Evolutionary conservation across 2,329 filamentous ascomycete genomes (phyloP), one percentile per base, ranked within the genome.

Genomic region (Diaporthe citrichinensis): DNA sequence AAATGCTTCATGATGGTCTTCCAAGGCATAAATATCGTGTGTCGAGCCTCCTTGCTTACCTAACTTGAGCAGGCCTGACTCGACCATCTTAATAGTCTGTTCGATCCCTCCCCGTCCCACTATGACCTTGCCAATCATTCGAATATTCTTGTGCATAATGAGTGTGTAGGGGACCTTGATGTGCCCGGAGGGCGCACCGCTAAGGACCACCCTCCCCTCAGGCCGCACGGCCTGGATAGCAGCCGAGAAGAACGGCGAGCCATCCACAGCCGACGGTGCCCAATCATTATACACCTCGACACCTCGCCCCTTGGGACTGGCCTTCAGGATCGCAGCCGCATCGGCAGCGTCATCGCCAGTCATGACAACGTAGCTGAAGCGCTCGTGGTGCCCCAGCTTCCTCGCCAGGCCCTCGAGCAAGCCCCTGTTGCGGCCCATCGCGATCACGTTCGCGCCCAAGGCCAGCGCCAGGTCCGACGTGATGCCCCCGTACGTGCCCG

Each of bases 391-490:
- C 15, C 55, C 31, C 7, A 58, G 55, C 55, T 58, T 58, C 15
- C 28, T 15, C 55, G 31, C 79, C 51, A 87, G 74, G 28, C 77
- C 78, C 15, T 76, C 78, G 23, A 86, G 77, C 28, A 76, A 73
- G 9, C 78, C 74, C 71, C 80, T 74, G 75, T 85, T 86, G 31
- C 86, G 79, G 2, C 87, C 86, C 79, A 87, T 82, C 1, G 87
- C 87, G 67, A 89, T 78, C 1, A 88, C 86, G 15, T 79, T 82
- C 9, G 86, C 86, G 0, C 86, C 87, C 84, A 88, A 84, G 0
- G 86, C 84, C 3, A 86, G 59, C 0, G 86, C 87, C 2, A 86
- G 80, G 1, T 80, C 71, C 0, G 87, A 85, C 1, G 81, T 86
- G 1, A 81, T 83, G 14, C 85, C 82, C 3, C 86, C 84, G 78